These are phyloP conservation scores for Mycena venus DNA, from an alignment of 768 basidiomycete species.

Conservation along the genomic window DNA sequence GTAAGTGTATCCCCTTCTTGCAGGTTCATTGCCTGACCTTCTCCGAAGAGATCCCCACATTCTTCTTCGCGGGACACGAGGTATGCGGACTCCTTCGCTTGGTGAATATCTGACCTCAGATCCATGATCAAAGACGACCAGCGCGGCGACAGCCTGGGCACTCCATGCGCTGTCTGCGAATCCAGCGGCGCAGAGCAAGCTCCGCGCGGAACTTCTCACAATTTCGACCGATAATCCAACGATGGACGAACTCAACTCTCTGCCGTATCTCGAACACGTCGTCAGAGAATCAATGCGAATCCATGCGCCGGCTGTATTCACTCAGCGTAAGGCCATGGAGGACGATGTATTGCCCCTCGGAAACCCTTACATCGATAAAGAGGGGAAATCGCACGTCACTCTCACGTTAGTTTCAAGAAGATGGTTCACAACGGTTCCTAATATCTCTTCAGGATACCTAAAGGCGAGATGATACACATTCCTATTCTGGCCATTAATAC, in stretches of 20 bases:
- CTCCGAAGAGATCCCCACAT: slow-evolving; percentile 53
- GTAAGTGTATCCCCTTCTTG: slow-evolving; percentile 32
- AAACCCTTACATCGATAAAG: slow-evolving; percentile 57
- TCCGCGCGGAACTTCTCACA: slow-evolving; percentile 57
- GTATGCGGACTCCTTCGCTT: slow-evolving; percentile 31
- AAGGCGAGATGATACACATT: slow-evolving; percentile 61
- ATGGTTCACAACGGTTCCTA: not conserved
- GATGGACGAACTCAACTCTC: slow-evolving; percentile 58
- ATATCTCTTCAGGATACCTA: slow-evolving; percentile 46
- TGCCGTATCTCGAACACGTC: slow-evolving; percentile 60
- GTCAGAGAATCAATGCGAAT: slow-evolving; percentile 70
- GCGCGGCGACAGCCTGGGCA: slow-evolving; percentile 49
- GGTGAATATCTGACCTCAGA: not conserved
- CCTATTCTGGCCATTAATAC: slow-evolving; percentile 69
- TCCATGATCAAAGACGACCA: not conserved
- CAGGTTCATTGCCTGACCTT: not conserved
- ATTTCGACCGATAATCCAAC: slow-evolving; percentile 50
- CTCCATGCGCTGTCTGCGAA: slow-evolving; percentile 55
- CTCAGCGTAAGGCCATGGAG: slow-evolving; percentile 58
- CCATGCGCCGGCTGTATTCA: slow-evolving; percentile 63
- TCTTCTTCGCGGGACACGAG: slow-evolving; percentile 53
- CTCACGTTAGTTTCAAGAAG: slow-evolving; percentile 40
- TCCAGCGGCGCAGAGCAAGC: slow-evolving; percentile 54
- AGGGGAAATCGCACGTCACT: slow-evolving; percentile 54
- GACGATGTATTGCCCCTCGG: slow-evolving; percentile 68